These are phyloP conservation scores for Coccomyxa sp. DNA, from an alignment of 139 green algal genomes.

Conservation along the genomic window DNA sequence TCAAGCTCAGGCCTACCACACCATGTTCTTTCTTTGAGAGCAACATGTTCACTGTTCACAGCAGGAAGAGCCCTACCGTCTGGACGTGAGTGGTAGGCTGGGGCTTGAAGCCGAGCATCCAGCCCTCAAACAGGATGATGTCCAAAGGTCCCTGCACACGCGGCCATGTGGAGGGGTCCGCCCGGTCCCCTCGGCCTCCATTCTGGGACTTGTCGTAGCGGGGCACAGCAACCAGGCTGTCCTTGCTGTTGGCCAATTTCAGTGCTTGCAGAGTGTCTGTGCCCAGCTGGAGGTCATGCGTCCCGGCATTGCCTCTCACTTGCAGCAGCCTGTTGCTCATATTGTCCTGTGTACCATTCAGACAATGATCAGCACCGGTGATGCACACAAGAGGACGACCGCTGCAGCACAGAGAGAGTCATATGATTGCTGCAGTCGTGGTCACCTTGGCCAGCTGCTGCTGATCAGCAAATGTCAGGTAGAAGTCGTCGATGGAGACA, in stretches of 20 bases:
- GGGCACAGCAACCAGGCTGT: conserved; percentile 22
- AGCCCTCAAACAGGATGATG: conserved; percentile 97
- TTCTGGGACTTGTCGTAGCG: conserved; percentile 91
- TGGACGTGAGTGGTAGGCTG: conserved; percentile 30
- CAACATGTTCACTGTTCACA: too few relatives aligned
- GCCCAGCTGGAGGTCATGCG: conserved; percentile 89
- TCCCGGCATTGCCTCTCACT: conserved; percentile 88
- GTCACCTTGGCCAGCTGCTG: conserved; percentile 24
- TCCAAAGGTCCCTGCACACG: conserved; percentile 67
- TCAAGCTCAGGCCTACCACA: too few relatives aligned
- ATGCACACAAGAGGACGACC: neutral
- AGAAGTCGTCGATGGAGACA: conserved; percentile 98
- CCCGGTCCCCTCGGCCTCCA: conserved; percentile 78
- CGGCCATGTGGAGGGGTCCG: conserved; percentile 50
- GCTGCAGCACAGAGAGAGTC: neutral
- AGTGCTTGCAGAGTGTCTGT: conserved; percentile 58
- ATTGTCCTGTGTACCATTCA: conserved; percentile 43
- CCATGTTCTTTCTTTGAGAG: too few relatives aligned
- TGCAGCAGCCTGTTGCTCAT: conserved; percentile 80
- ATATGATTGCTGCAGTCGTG: neutral
- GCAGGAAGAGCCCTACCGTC: conserved; percentile 49
- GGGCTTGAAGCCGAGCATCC: conserved; percentile 89
- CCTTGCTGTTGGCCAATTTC: conserved; percentile 2
- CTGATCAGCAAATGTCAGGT: conserved; percentile 72
- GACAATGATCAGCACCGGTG: neutral